Base-by-base conservation (phyloP, 768 basidiomycete species). In the Lanmaoa pseudosensibilis region DNA sequence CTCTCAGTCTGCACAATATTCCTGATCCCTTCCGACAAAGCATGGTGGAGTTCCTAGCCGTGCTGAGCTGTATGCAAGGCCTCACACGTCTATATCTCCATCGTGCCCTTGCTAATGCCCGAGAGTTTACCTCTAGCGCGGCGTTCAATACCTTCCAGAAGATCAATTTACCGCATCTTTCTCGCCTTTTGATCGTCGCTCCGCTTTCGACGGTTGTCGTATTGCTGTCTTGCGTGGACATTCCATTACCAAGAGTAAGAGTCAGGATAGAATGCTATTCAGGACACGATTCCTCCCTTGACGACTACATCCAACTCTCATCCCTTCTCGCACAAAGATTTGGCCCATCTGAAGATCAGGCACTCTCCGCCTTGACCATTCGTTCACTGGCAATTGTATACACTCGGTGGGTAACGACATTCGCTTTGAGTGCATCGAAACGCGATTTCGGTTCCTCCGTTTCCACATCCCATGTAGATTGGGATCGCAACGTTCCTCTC, bases 1-100 rank as follows among this genome's bases (percentile, higher is more conserved):
- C 66, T 50, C 65, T 81, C 21, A 69, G 65, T 38, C 59, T 80
- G 5, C 58, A 67, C 27, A 39, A 70, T 44, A 50, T 74, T 3
- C 49, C 68, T 27, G 19, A 15, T 4, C 23, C 48, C 7, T 55
- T 60, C 18, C 69, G 67, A n/a, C 75, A 74, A 1, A 59, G 67
- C 11, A 64, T 68, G 18, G 27, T 30, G 27, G 27, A 30, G 27
- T 8, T 30, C 27, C 52, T 75, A 12, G 55, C 66, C 19, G 64
- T 66, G 16, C 69, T 80, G 8, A 50, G 62, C 19, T 55, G 64
- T 46, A 75, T 74, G 72, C 73, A 30, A 30, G 27, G 7, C 27
- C 27, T 30, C 27, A 30, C 6, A 51, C 59, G 62, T 18, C 65
- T 78, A 12, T 64, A 70, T 51, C 27, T 30, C 27, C 1, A 8